Evolutionary conservation across 768 basidiomycete species (phyloP).

Genomic region (Auricularia sp.): DNA sequence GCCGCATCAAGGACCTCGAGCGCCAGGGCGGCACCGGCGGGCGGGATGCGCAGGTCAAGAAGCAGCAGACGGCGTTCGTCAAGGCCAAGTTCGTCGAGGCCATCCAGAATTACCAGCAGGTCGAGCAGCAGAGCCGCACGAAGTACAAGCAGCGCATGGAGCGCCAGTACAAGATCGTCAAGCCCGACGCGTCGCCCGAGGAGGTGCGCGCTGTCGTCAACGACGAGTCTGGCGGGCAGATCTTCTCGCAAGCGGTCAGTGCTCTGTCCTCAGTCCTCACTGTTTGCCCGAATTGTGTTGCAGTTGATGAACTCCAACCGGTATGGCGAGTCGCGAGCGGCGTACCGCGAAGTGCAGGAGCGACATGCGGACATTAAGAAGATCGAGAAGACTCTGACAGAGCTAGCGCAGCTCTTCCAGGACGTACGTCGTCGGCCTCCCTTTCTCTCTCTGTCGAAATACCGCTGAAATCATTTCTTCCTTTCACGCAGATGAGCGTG

Average conservation of each 20-base stretch:
- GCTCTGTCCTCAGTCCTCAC: not conserved
- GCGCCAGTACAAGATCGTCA: slow-evolving; percentile 22
- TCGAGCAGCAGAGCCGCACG: slow-evolving; percentile 16
- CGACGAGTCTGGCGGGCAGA: slow-evolving; percentile 56
- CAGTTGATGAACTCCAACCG: slow-evolving; percentile 52
- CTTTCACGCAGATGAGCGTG: slow-evolving; percentile 52
- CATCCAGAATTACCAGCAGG: slow-evolving; percentile 19
- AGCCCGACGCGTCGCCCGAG: slow-evolving; percentile 59
- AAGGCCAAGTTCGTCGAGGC: slow-evolving; percentile 17
- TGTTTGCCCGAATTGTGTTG: not conserved
- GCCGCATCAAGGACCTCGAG: slow-evolving; percentile 49
- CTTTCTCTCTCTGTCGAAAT: no score
- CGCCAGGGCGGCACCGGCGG: slow-evolving; percentile 51
- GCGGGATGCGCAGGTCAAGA: slow-evolving; percentile 54
- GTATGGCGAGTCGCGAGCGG: slow-evolving; percentile 33
- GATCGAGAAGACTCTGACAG: slow-evolving; percentile 40
- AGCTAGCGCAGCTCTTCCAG: slow-evolving; percentile 74
- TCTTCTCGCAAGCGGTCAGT: slow-evolving; percentile 67
- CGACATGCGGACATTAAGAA: slow-evolving; percentile 39
- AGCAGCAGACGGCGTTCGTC: slow-evolving; percentile 53
- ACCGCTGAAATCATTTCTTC: no score
- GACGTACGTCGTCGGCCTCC: slow-evolving; percentile 39
- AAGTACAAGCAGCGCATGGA: slow-evolving; percentile 17
- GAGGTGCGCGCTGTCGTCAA: slow-evolving; percentile 68
- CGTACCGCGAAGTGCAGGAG: slow-evolving; percentile 38